A percentile compares a stretch with the other conserved stretches of the same genome.
phyloP scores from a whole-genome alignment of 805 yeast species.

The Nakazawaea populi region DNA sequence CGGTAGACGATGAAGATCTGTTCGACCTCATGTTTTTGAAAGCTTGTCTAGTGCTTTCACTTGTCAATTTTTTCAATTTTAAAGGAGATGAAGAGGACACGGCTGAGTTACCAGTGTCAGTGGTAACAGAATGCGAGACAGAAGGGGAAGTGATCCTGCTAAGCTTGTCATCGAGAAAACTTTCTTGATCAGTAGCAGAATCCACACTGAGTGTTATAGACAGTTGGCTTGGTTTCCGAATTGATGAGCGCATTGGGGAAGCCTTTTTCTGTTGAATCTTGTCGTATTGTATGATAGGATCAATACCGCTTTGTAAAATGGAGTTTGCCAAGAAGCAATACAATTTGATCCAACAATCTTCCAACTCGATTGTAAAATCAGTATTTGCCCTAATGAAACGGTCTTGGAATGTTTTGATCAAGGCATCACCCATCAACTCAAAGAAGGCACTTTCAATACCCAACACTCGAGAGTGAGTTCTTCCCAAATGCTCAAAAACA shows the following conservation, averaged over 20 bases:
- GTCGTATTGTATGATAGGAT: conserved; percentile 33
- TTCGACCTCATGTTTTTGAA: neutral
- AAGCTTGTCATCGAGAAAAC: neutral
- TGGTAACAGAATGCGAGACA: neutral
- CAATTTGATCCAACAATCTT: conserved; percentile 65
- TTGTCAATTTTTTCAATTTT: neutral
- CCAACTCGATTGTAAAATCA: conserved; percentile 52
- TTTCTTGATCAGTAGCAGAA: conserved; percentile 1
- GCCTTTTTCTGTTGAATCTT: neutral
- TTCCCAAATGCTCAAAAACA: conserved; percentile 58
- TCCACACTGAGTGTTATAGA: neutral
- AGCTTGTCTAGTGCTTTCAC: neutral
- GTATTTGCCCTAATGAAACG: conserved; percentile 36
- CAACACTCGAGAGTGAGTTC: conserved; percentile 67
- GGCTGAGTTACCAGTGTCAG: neutral
- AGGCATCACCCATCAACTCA: conserved; percentile 68
- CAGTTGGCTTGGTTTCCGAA: neutral
- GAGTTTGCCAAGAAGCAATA: conserved; percentile 66
- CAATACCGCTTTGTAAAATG: conserved; percentile 54
- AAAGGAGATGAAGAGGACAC: neutral
- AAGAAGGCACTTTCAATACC: conserved; percentile 67
- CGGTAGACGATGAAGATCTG: neutral
- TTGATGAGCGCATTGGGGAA: too few species aligned
- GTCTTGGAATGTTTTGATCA: conserved; percentile 62
- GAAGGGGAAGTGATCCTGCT: neutral